phyloP scores from a whole-genome alignment of 768 basidiomycete species.

The Kwoniella dendrophila region DNA sequence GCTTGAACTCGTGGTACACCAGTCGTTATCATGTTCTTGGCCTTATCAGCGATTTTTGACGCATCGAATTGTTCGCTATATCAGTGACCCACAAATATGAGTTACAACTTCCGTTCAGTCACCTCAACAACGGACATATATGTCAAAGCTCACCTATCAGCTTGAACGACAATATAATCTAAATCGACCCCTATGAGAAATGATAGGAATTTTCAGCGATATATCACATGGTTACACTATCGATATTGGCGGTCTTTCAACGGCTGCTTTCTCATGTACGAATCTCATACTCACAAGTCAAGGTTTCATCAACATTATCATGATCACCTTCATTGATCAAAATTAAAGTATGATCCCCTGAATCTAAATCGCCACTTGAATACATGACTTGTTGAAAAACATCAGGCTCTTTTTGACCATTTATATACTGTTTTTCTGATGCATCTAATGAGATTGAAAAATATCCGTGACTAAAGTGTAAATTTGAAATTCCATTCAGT shows the following conservation, averaged over 20 bases:
- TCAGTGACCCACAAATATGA: neutral
- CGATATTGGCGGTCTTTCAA: neutral
- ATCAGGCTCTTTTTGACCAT: conserved; percentile 1
- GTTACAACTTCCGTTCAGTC: neutral
- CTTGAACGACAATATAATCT: conserved; percentile 7
- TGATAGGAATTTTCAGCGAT: neutral
- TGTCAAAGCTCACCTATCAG: neutral
- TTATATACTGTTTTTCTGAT: neutral
- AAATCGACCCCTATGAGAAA: neutral
- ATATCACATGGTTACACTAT: neutral
- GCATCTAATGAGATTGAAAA: neutral
- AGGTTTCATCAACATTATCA: neutral
- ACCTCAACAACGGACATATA: too few species aligned
- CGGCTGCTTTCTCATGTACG: neutral
- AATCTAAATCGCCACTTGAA: neutral
- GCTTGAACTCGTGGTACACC: conserved; percentile 6
- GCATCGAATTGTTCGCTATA: conserved; percentile 1
- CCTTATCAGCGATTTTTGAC: neutral
- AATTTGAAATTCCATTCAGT: neutral
- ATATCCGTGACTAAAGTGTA: conserved; percentile 4
- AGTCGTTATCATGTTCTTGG: neutral
- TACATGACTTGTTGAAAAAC: neutral
- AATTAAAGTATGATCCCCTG: neutral
- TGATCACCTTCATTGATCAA: conserved; percentile 1
- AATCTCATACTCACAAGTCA: neutral